A percentile compares a stretch with the other conserved stretches of the same genome.
Evolutionary conservation across 179 eudicot species (phyloP).

Genomic region (Spinacia oleracea): DNA sequence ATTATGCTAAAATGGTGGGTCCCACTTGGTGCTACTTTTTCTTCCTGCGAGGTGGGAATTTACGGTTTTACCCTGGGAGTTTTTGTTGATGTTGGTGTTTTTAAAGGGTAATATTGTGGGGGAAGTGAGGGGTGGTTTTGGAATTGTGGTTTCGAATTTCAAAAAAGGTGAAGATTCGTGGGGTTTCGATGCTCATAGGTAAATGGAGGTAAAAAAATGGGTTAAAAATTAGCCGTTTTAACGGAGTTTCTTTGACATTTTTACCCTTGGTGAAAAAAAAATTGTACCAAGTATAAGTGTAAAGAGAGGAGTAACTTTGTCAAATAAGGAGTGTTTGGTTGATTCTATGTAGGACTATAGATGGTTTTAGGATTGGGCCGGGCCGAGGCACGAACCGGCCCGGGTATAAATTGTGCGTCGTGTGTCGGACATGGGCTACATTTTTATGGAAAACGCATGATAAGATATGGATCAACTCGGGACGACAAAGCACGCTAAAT

Average conservation of each 20-base stretch:
- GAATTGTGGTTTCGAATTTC: neutral
- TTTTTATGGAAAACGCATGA: too few species aligned
- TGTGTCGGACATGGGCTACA: too few species aligned
- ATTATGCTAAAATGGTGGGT: slow-evolving; percentile 1
- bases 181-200: neutral
- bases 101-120: too few species aligned
- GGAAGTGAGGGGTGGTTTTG: neutral
- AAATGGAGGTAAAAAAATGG: neutral
- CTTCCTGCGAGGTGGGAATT: neutral
- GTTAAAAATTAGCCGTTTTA: slow-evolving; percentile 8
- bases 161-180: slow-evolving; percentile 5
- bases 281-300: too few species aligned
- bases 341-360: too few species aligned
- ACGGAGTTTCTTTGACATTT: neutral
- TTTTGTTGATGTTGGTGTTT: neutral
- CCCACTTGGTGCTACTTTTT: neutral
- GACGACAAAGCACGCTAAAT: too few species aligned
- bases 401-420: too few species aligned
- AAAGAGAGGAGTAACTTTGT: too few species aligned
- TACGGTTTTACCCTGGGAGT: neutral
- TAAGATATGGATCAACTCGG: too few species aligned
- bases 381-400: too few species aligned
- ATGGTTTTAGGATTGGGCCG: too few species aligned
- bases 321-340: too few species aligned
- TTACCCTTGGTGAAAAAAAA: neutral